Percentiles rank a stretch among this genome's conserved stretches.
phyloP scores from a whole-genome alignment of 2,329 filamentous ascomycete genomes.

The Ceratocystiopsis brevicomis region DNA sequence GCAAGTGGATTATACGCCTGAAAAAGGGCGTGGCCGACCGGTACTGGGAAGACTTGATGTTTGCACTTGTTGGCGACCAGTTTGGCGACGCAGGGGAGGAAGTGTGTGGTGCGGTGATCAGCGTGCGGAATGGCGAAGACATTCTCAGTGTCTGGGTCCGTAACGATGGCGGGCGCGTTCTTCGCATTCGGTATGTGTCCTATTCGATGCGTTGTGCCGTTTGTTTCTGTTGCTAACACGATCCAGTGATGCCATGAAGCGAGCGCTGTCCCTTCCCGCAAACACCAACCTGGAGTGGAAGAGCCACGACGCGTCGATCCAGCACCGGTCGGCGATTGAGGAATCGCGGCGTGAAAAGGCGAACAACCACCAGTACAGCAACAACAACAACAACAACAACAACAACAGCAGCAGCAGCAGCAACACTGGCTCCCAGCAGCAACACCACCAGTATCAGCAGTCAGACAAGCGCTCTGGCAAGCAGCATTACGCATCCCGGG shows the following conservation, averaged over 20 bases:
- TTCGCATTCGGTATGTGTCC: conserved; percentile 69
- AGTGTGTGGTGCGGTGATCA: conserved; percentile 85
- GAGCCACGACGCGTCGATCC: conserved; percentile 89
- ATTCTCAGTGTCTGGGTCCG: conserved; percentile 96
- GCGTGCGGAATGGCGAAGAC: conserved; percentile 86
- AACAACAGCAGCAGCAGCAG: conserved; percentile 8
- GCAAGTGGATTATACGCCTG: conserved; percentile 91
- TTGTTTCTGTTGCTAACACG: not conserved
- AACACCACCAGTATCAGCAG: conserved; percentile 2
- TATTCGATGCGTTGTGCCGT: conserved; percentile 1
- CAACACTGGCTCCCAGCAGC: not conserved
- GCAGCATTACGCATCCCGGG: not conserved
- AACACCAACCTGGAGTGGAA: conserved; percentile 92
- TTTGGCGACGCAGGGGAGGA: conserved; percentile 86
- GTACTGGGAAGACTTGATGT: conserved; percentile 87
- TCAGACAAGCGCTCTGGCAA: conserved; percentile 6
- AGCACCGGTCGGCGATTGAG: conserved; percentile 75
- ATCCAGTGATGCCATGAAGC: conserved; percentile 76
- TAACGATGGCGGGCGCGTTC: conserved; percentile 78
- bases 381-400: conserved; percentile 14
- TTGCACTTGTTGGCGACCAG: conserved; percentile 84
- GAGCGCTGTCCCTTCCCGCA: conserved; percentile 63
- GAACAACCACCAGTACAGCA: conserved; percentile 22
- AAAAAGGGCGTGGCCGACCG: conserved; percentile 95
- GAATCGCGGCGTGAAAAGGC: conserved; percentile 78